Evolutionary conservation across 164 flowering plant species (phyloP).

Genomic region (Sextonia rubra): DNA sequence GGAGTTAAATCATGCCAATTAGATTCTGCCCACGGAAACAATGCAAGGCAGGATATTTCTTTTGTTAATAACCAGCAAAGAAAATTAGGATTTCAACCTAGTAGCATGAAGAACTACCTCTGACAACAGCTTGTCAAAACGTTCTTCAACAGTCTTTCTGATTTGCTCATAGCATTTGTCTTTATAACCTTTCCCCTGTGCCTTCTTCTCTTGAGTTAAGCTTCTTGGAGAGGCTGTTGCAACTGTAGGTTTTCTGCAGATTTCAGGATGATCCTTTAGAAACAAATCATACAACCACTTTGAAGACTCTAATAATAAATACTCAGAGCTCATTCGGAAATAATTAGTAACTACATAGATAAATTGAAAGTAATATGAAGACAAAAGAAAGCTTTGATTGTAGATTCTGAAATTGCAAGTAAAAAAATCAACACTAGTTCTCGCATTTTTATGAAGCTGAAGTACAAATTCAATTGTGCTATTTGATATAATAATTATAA

Average conservation of each 20-base stretch:
- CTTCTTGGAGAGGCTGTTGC: slow-evolving; percentile 57
- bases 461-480: too few species aligned
- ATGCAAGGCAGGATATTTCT: not conserved
- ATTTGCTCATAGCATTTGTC: slow-evolving; percentile 98
- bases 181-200: slow-evolving; percentile 90
- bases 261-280: not conserved
- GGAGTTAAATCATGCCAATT: not conserved
- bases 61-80: not conserved
- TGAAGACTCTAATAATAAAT: slow-evolving; percentile 2
- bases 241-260: slow-evolving; percentile 55
- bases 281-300: not conserved
- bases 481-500: too few species aligned
- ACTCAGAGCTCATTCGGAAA: not conserved
- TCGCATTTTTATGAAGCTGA: too few species aligned
- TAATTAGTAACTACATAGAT: too few species aligned
- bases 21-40: not conserved
- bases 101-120: slow-evolving; percentile 40
- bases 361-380: not conserved
- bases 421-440: too few species aligned
- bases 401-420: too few species aligned
- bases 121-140: slow-evolving; percentile 69
- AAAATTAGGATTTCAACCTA: not conserved
- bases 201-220: slow-evolving; percentile 65
- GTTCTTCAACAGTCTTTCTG: slow-evolving; percentile 74
- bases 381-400: not conserved